Base-by-base conservation (phyloP, 176 grass and related monocot species). In the Musa troglodytarum region DNA sequence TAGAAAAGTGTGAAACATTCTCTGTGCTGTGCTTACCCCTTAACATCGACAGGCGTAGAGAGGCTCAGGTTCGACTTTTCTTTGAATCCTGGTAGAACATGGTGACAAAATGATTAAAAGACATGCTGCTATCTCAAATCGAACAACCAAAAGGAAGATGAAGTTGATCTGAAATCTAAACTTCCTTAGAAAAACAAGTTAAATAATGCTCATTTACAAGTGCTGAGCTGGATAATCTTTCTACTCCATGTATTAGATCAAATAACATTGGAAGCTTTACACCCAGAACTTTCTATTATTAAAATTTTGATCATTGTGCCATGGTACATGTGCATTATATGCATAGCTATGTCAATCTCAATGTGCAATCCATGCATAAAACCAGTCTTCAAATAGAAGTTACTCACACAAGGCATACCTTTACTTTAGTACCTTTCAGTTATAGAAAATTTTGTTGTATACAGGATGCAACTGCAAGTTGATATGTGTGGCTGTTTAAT, bases 31-130 rank as follows among this genome's bases (percentile, higher is more conserved):
- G 26, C 22, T 66, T 34, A 4, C 64, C 29, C 3, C 54, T 63
- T n/a, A 50, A 54, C 34, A 53, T 86, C 73, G 86, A 79, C 79
- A 81, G 34, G 26, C 68, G 68, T 92, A 96, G 21, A 96, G 85
- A 0, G 87, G 89, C 52, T 92, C 83, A 22, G 85, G 85, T 28
- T 72, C 69, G 11, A 20, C 82, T 74, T 74, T 88, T 80, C 89
- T 96, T 49, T 86, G 82, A 77, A 96, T 77, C 93, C 93, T 96
- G 85, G 82, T 5, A 76, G 62, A 87, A 78, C 59, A 61, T 12
- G 50, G 13, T 14, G 2, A 51, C 4, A 14, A 43, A 43, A 43
- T 43, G 3, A 43, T 43, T 43, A 43, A 43, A 6, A 43, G 4
- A 43, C 34, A 43, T 43, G 34, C 34, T 43, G 34, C 34, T 43